Evolutionary conservation across 1,284 basidiomycete genomes (phyloP).

Genomic region (Ceratobasidium sp.): DNA sequence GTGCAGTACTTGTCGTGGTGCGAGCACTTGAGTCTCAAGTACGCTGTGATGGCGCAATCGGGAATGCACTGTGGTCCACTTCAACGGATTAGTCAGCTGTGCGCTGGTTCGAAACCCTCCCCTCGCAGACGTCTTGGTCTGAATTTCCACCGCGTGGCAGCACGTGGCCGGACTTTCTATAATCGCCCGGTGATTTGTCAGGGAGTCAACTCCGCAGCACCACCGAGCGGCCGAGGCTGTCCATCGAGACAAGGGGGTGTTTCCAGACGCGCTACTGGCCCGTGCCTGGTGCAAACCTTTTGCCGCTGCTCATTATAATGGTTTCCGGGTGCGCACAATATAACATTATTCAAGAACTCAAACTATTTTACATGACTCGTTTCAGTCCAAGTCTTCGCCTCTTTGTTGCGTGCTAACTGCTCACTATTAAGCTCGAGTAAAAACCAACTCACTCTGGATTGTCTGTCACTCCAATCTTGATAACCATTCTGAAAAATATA

Average conservation of each 20-base stretch:
- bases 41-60: slow-evolving; percentile 43
- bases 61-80: slow-evolving; percentile 41
- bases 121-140: slow-evolving; percentile 43
- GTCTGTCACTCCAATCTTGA: slow-evolving; percentile 42
- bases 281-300: slow-evolving; percentile 42
- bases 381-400: no score
- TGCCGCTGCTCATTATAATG: background rate
- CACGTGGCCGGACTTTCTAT: slow-evolving; percentile 38
- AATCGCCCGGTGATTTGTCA: slow-evolving; percentile 39
- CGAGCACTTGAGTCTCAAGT: background rate
- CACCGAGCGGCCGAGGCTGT: slow-evolving; percentile 41
- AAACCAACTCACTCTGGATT: slow-evolving; percentile 43
- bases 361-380: no score
- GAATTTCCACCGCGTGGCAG: slow-evolving; percentile 41
- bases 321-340: background rate
- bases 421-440: slow-evolving; percentile 44
- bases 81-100: slow-evolving; percentile 42
- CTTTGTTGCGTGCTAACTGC: background rate
- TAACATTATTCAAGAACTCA: no score
- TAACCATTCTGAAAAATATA: slow-evolving; percentile 40
- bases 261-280: slow-evolving; percentile 43
- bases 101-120: slow-evolving; percentile 43
- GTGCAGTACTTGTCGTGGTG: background rate
- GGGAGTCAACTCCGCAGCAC: slow-evolving; percentile 43
- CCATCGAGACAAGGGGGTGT: slow-evolving; percentile 43